Evolutionary conservation across 768 basidiomycete genomes (phyloP), one percentile per base, ranked within the genome.

Genomic region (Lepiota brunneoincarnata): DNA sequence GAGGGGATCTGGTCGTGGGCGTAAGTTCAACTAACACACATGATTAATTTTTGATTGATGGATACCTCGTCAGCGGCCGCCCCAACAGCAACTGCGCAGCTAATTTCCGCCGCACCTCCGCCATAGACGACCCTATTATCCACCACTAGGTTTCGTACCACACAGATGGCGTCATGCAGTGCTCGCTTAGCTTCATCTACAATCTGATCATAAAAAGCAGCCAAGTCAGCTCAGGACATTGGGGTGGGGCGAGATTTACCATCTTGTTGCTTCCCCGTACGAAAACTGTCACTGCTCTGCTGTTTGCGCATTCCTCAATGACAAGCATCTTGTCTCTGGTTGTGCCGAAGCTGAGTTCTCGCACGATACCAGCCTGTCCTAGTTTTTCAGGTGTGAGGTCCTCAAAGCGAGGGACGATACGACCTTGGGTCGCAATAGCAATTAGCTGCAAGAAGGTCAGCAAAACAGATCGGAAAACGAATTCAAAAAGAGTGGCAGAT

Each of bases 271-370:
- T 92, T 18, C 97, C 97, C 34, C 97, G 82, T 20, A 98, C 94
- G 61, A 99, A 98, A 62, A 98, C 87, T 6, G 97, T 98, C 40
- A 98, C 96, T 34, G 96, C 95, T 51, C 94, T 83, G 9, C 88
- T 83, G 74, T 99, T 99, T 15, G 97, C 96, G 63, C 96, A 98
- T 64, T 98, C 95, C 70, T 98, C 97, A 61, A 99, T 96, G 58
- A 98, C 90, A 51, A 99, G 84, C 97, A 99, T 99, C 78, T 98
- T 98, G 72, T 99, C 97, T 57, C 93, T 82, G 14, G 97, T 99
- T 7, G 97, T 99, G 45, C 97, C 97, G 70, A 99, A 99, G 6
- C 91, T 83, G 51, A 99, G 69, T 72, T 99, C 96, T 31, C 95
- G 84, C 6, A 99, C 96, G 50, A 96, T 73, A 11, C 97, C 97